Conservation (phyloP, 1,284 basidiomycete genomes). For the Irpex rosettiformis region DNA sequence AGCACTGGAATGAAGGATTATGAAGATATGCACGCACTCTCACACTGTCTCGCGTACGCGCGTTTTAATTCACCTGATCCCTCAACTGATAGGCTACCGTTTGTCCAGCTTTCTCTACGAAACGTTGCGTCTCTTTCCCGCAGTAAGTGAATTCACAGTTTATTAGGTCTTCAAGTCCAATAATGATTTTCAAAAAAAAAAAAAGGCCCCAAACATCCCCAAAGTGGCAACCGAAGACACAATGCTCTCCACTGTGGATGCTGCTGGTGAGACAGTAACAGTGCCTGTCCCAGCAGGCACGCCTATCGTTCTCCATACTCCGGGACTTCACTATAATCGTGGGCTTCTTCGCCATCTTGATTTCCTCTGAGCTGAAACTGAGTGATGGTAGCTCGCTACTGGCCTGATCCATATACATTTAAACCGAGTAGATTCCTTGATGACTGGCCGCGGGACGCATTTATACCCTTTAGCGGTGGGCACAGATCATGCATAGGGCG, state of each 20-base stretch:
- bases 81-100: too few species aligned
- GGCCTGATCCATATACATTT: conserved; percentile 48
- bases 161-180: neutral
- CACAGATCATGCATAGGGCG: conserved; percentile 15
- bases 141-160: conserved; percentile 33
- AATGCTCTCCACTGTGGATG: conserved; percentile 32
- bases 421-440: conserved; percentile 49
- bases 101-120: conserved; percentile 48
- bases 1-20: conserved; percentile 36
- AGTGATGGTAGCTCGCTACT: conserved; percentile 40
- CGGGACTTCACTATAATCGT: conserved; percentile 39
- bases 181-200: neutral
- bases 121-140: conserved; percentile 52
- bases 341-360: neutral
- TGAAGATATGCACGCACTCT: conserved; percentile 47
- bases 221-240: conserved; percentile 48
- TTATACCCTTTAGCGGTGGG: conserved; percentile 53
- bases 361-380: neutral
- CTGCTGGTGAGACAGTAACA: conserved; percentile 32
- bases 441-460: conserved; percentile 47
- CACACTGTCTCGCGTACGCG: conserved; percentile 39
- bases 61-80: neutral
- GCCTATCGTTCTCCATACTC: conserved; percentile 32
- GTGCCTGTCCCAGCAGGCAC: conserved; percentile 45
- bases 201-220: conserved; percentile 42